Percentiles rank a stretch among this genome's conserved stretches.
These are phyloP conservation scores for Moniliophthora roreri DNA, from an alignment of 1,284 basidiomycete genomes.

Conservation along the genomic window DNA sequence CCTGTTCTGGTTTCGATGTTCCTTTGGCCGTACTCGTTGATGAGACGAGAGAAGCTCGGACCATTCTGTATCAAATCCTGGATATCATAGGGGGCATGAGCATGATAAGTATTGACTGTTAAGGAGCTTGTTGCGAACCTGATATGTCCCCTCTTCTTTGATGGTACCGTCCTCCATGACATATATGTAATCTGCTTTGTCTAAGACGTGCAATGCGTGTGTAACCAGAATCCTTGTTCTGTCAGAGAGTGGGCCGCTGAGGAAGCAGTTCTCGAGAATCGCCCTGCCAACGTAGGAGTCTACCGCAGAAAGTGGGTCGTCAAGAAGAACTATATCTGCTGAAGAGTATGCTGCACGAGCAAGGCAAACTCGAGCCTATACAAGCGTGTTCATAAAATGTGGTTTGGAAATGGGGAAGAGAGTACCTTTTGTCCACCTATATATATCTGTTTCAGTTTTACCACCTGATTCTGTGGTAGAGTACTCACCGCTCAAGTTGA, in stretches of 20 bases:
- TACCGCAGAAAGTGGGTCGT: slow-evolving; percentile 55
- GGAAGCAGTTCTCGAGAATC: slow-evolving; percentile 45
- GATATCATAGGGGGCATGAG: neutral
- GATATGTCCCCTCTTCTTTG: slow-evolving; percentile 47
- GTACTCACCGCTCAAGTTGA: slow-evolving; percentile 35
- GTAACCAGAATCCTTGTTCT: slow-evolving; percentile 60
- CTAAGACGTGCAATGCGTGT: slow-evolving; percentile 54
- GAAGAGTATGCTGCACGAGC: slow-evolving; percentile 66
- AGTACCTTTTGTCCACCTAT: slow-evolving; percentile 36
- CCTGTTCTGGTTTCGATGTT: slow-evolving; percentile 20
- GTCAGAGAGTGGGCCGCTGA: slow-evolving; percentile 41
- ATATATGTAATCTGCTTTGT: slow-evolving; percentile 50
- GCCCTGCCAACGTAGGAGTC: slow-evolving; percentile 50
- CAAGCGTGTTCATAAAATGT: slow-evolving; percentile 30
- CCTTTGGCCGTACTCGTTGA: slow-evolving; percentile 41
- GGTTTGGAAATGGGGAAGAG: slow-evolving; percentile 24
- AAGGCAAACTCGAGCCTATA: slow-evolving; percentile 60
- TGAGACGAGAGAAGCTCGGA: slow-evolving; percentile 42
- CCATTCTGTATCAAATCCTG: slow-evolving; percentile 42
- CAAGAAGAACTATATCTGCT: slow-evolving; percentile 55
- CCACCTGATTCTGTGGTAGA: too few species aligned
- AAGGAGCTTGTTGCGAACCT: slow-evolving; percentile 24
- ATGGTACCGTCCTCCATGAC: slow-evolving; percentile 56
- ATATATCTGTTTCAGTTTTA: too few species aligned
- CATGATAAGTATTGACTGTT: neutral